Base-by-base conservation (phyloP, 1,284 basidiomycete species). In the Ganoderma meredithae region DNA sequence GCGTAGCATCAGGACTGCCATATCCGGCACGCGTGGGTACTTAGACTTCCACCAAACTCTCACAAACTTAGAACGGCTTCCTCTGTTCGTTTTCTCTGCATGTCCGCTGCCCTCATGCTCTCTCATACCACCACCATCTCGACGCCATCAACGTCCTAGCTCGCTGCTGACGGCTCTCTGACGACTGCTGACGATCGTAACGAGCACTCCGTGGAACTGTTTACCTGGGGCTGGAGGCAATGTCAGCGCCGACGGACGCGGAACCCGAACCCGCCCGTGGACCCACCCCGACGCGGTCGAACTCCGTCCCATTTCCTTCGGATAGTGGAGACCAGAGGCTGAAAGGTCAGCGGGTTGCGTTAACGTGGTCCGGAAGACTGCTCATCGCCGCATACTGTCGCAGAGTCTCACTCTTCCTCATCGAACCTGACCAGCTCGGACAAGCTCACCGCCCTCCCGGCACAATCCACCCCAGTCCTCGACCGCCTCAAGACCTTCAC, bases 381-480 rank as follows among this genome's bases (percentile, higher is more conserved):
- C 3, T 22, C 41, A 62, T 13, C 25, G 17, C 17, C 8, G 6
- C 19, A 15, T 17, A 7, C 36, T 39, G 10, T 10, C 36, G 36
- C 61, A 79, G 77, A 76, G 17, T 74, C 76, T 5, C 72, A 66
- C 15, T 78, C 79, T n/a, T 74, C 77, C 0, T 73, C 71, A 9
- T 82, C 81, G 9, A 78, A 79, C 31, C 67, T 75, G 40, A 80
- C 79, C 8, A 81, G 76, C 68, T 81, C 81, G 3, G 83, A 84
- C 72, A 82, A 80, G 70, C 76, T 83, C 10, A 76, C 83, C 5
- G 79, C 78, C 2, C 75, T 84, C 22, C 83, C 84, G 0, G 72
- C 74, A 0, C 76, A 73, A 36, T 72, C 78, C 3, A 76, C 78
- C 4, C 74, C 79, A 22, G 73, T 77, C 22, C 72, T 77, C 10